Conservation (phyloP, 176 grass and related monocot genomes). For the Triticum aestivum region DNA sequence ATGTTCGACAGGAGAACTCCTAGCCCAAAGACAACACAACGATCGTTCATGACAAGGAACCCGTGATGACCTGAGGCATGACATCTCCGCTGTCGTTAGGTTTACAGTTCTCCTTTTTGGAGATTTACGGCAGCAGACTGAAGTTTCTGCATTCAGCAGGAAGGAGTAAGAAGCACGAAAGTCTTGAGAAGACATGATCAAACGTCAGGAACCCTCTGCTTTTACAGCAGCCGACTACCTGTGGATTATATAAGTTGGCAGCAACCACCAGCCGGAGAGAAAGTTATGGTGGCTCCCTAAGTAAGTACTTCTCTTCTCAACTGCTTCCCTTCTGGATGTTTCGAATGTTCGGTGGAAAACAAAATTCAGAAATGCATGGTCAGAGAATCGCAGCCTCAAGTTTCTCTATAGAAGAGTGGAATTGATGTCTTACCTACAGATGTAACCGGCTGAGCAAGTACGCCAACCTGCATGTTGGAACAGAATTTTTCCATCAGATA, state of each 20-base stretch:
- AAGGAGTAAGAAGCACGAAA: neutral
- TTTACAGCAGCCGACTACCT: slow-evolving; percentile 5
- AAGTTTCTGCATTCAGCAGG: neutral
- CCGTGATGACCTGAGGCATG: neutral
- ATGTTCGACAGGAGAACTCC: neutral
- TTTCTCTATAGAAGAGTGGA: neutral
- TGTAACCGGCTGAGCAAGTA: slow-evolving; percentile 60
- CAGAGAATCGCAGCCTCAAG: neutral
- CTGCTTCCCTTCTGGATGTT: slow-evolving; percentile 31
- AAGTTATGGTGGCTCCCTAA: slow-evolving; percentile 14
- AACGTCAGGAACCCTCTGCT: neutral
- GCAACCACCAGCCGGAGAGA: neutral
- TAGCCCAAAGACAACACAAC: neutral
- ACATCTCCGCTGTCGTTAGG: neutral
- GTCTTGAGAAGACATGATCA: neutral
- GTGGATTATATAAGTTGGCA: neutral
- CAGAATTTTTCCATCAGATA: neutral
- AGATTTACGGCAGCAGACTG: neutral
- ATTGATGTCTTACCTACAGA: slow-evolving; percentile 34
- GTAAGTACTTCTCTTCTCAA: neutral
- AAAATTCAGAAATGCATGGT: neutral
- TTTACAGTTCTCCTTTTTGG: neutral
- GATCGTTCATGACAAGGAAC: neutral
- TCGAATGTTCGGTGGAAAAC: slow-evolving; percentile 17
- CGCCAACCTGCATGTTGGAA: slow-evolving; percentile 38